Percentiles rank a stretch among this genome's conserved stretches.
These are phyloP conservation scores for Aaosphaeria arxii DNA, from an alignment of 2,329 filamentous ascomycete species.

Conservation along the genomic window DNA sequence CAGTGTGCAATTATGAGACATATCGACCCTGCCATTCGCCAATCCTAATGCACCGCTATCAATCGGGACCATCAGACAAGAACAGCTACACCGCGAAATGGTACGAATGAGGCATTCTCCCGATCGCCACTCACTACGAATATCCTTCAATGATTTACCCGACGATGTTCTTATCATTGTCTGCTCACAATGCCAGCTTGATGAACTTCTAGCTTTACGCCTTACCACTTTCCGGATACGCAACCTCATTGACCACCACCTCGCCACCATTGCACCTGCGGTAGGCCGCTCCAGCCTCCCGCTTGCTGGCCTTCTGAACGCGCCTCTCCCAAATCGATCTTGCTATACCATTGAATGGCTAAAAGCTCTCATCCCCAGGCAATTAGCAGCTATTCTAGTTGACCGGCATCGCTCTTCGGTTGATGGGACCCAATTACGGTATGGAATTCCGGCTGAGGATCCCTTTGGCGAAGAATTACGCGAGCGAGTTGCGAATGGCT, in stretches of 20 bases:
- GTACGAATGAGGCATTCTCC: slow-evolving; percentile 4
- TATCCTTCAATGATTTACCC: slow-evolving; percentile 15
- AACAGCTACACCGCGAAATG: neutral
- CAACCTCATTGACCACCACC: slow-evolving; percentile 21
- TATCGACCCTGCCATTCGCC: too few species aligned
- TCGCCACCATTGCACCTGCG: slow-evolving; percentile 23
- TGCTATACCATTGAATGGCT: slow-evolving; percentile 19
- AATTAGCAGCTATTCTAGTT: slow-evolving; percentile 27
- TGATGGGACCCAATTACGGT: slow-evolving; percentile 12
- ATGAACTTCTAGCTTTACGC: slow-evolving; percentile 21
- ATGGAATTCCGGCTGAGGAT: slow-evolving; percentile 30
- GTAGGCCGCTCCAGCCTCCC: slow-evolving; percentile 27
- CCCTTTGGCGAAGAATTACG: slow-evolving; percentile 25
- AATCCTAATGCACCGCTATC: too few species aligned
- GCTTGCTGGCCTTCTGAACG: slow-evolving; percentile 12
- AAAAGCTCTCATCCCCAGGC: slow-evolving; percentile 22
- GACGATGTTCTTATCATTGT: slow-evolving; percentile 31
- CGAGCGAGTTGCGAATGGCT: slow-evolving; percentile 24
- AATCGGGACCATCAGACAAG: too few species aligned
- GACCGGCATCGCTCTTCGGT: slow-evolving; percentile 25
- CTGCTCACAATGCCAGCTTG: slow-evolving; percentile 23
- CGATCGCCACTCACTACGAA: slow-evolving; percentile 1
- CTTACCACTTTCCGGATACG: slow-evolving; percentile 15
- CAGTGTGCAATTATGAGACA: too few species aligned
- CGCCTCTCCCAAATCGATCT: slow-evolving; percentile 5